A percentile compares a stretch with the other conserved stretches of the same genome.
Evolutionary conservation across 441 rosid species (phyloP).

Genomic region (Erysimum pusillum): DNA sequence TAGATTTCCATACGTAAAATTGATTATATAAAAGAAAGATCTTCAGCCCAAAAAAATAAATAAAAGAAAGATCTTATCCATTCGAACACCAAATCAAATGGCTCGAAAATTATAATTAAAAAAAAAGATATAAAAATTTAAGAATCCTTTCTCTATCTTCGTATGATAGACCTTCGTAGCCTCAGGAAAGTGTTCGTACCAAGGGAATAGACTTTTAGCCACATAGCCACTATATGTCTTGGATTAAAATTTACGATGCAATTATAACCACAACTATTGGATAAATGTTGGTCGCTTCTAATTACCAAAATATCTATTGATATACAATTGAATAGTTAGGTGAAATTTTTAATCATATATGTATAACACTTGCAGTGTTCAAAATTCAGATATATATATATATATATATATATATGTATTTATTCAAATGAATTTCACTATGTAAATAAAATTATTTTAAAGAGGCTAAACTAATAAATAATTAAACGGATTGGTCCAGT

Average conservation of each 20-base stretch:
- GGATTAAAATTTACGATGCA: neutral
- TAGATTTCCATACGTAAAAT: slow-evolving; percentile 22
- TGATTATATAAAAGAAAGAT: neutral
- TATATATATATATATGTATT: too few relatives aligned
- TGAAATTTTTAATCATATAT: neutral
- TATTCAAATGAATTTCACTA: neutral
- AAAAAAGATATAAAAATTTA: neutral
- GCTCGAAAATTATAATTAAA: neutral
- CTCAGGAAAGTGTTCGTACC: slow-evolving; percentile 38
- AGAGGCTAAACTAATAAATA: neutral
- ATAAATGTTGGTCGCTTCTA: neutral
- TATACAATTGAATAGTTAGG: slow-evolving; percentile 3
- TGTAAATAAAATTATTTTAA: neutral
- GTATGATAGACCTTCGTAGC: slow-evolving; percentile 37
- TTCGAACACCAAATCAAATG: slow-evolving; percentile 32
- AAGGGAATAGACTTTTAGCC: slow-evolving; percentile 32
- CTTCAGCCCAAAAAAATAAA: slow-evolving; percentile 6
- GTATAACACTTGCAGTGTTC: neutral
- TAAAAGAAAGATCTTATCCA: slow-evolving; percentile 31
- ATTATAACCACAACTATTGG: neutral
- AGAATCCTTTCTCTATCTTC: slow-evolving; percentile 42
- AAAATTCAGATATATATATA: neutral
- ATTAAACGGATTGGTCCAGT: too few relatives aligned
- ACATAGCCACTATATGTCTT: slow-evolving; percentile 26
- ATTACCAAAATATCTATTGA: neutral